These are phyloP conservation scores for Luvunga scandens DNA, from an alignment of 345 rosid genomes.

Conservation along the genomic window DNA sequence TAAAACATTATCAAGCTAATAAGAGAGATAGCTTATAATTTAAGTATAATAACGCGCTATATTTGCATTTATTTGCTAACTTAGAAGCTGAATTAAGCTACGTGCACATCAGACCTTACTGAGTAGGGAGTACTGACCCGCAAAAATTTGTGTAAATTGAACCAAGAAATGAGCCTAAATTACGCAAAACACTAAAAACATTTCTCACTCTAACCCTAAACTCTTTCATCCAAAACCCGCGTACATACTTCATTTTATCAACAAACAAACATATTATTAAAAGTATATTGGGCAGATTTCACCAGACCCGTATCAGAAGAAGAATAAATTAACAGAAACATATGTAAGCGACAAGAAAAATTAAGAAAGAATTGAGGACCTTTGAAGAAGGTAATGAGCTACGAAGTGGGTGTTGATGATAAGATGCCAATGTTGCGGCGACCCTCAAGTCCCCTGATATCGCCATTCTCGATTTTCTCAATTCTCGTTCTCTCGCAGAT, in stretches of 20 bases:
- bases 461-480: conserved; percentile 42
- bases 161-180: background rate
- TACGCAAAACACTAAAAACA: background rate
- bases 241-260: conserved; percentile 3
- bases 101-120: background rate
- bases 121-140: background rate
- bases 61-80: background rate
- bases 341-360: background rate
- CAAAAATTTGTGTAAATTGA: background rate
- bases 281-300: background rate
- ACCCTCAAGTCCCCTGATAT: conserved; percentile 65
- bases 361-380: conserved; percentile 33
- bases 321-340: background rate
- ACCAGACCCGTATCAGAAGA: background rate
- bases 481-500: background rate
- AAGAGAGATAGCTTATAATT: background rate
- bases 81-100: background rate
- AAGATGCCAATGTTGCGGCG: conserved; percentile 59
- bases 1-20: background rate
- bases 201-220: background rate
- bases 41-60: no score
- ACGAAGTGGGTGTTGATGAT: conserved; percentile 42
- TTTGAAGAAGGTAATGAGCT: conserved; percentile 51
- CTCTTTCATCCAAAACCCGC: background rate
- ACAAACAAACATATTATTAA: conserved; percentile 12